Base-by-base conservation (phyloP, 352 stramenopile species). In the Peronospora farinosa region DNA sequence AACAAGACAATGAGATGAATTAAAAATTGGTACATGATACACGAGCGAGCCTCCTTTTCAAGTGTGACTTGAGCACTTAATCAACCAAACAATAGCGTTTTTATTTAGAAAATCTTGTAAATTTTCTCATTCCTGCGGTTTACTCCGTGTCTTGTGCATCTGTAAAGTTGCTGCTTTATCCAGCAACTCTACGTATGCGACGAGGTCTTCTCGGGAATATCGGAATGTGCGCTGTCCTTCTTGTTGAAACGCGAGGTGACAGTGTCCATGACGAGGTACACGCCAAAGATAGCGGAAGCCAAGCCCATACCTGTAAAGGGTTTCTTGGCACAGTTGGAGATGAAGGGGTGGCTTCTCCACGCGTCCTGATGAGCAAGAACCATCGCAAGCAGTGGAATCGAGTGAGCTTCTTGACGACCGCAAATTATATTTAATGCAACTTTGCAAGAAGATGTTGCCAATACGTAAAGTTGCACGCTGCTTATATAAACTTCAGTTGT, bases 291-390 rank as follows among this genome's bases (percentile, higher is more conserved):
- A 38, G 66, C 76, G 30, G 79, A 75, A 23, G 79, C 82, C 48
- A 79, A 73, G 35, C 79, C 82, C 31, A 93, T 52, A 11, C 82
- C 82, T 19, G 82, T 84, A 55, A 93, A 84, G 15, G 82, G 82
- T 72, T 93, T 93, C 78, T 89, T 93, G 57, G 59, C 72, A 66
- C 79, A 91, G 54, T 71, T 69, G 35, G 58, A 48, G 64, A 93
- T 84, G 74, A 93, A 93, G 23, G 82, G 82, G 66, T 93, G 82
- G 78, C 85, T 91, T 54, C 82, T 67, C 82, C 82, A 93, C 47
- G 82, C 82, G 78, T 93, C 82, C 69, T 93, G 82, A 50, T 87
- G 73, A 17, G 78, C 72, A 65, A 93, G 74, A 73, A 93, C 82
- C 82, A n/a, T n/a, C n/a, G n/a, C n/a, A n/a, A n/a, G n/a, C n/a